phyloP scores from a whole-genome alignment of 352 stramenopile species.

The Phytophthora hybrid region DNA sequence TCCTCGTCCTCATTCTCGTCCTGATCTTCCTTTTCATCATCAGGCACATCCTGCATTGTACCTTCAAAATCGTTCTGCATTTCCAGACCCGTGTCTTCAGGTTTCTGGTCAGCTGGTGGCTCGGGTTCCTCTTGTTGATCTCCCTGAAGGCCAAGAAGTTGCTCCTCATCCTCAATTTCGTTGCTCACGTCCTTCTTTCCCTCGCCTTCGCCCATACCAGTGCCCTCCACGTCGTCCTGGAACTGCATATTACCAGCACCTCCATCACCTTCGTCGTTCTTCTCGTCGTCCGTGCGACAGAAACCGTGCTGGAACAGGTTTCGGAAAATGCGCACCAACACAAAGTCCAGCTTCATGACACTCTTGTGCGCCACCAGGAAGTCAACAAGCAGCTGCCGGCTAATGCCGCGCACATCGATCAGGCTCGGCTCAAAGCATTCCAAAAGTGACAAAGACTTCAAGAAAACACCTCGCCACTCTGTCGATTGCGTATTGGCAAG shows the following conservation, averaged over 20 bases:
- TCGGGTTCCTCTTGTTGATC: constrained; percentile 90
- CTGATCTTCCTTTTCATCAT: constrained; percentile 91
- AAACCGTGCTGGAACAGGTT: constrained; percentile 97
- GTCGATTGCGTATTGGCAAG: constrained; percentile 37
- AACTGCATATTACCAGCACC: constrained; percentile 94
- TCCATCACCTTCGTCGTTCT: constrained; percentile 89
- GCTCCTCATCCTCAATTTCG: constrained; percentile 99
- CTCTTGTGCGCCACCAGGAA: constrained; percentile 90
- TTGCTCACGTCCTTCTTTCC: constrained; percentile 99
- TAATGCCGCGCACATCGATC: constrained; percentile 76
- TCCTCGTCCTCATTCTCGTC: constrained; percentile 88
- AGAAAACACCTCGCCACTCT: constrained; percentile 47
- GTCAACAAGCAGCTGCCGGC: constrained; percentile 81
- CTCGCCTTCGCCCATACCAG: constrained; percentile 99
- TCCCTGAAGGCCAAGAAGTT: constrained; percentile 98
- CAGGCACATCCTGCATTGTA: constrained; percentile 98
- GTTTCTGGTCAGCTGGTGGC: constrained; percentile 86
- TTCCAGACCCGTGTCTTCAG: constrained; percentile 98
- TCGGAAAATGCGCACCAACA: constrained; percentile 96
- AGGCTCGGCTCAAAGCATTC: constrained; percentile 72
- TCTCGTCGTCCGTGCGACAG: constrained; percentile 91
- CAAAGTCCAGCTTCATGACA: constrained; percentile 96
- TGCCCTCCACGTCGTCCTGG: constrained; percentile 98
- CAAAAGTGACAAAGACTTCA: constrained; percentile 59
- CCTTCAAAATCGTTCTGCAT: constrained; percentile 99